Base-by-base conservation (phyloP, 208 protist species). In the Crithidia bombi region DNA sequence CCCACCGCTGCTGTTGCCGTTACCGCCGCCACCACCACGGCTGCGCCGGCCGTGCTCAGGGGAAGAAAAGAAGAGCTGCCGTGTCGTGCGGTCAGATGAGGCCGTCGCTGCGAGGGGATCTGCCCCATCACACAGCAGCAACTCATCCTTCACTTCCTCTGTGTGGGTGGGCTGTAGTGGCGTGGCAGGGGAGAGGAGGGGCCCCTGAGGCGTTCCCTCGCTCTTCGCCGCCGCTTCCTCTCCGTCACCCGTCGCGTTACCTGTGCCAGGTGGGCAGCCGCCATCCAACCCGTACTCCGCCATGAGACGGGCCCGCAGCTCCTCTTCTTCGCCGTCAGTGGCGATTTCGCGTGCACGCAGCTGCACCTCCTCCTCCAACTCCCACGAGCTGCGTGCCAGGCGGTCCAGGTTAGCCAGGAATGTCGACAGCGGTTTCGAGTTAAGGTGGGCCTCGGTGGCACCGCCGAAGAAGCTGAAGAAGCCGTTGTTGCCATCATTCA, bases 391-490 rank as follows among this genome's bases (percentile, higher is more conserved):
- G 26, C 68, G 68, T 28, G 55, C 67, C 32, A 87, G 61, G n/a
- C 73, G 78, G 30, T 77, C 44, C 3, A 73, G 46, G 30, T 75
- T 69, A 28, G 79, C 65, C 25, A 90, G 52, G 39, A 86, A 87
- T 10, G 81, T 90, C 14, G 81, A 80, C 26, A 88, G 72, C 58
- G 85, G 85, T 66, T 87, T 87, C 33, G 81, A 80, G 59, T 79
- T 84, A 30, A 90, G 73, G 51, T 90, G 81, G 10, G 68, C 67
- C 65, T 86, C 79, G 17, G 82, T 90, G 15, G 85, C 85, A 4
- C 85, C 85, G 14, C 85, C 85, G 62, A 87, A 90, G 74, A 82
- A 90, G 51, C 74, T 81, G 51, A 87, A 90, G 63, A 83, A 90
- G 54, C 81, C 81, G 46, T 80, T 81, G 66, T 69, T 80, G 36